Evolutionary conservation across 805 yeast species (phyloP), one percentile per base, ranked within the genome.

Genomic region (Ogataea henricii): DNA sequence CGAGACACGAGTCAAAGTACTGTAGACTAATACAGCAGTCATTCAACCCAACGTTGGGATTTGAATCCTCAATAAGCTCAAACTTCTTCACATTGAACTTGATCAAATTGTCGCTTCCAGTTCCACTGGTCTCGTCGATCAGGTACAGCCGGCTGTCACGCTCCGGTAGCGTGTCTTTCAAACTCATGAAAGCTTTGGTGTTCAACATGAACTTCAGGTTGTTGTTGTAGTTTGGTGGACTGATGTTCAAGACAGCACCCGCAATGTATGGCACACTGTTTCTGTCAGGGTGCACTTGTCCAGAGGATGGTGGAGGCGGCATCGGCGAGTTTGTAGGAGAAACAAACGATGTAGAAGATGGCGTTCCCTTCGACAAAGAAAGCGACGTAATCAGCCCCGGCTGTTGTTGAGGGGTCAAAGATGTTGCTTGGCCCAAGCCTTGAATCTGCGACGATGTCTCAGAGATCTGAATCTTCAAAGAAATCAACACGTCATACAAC

Each of bases 11-110:
- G 45, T 78, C 84, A 60, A 82, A 82, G 46, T 76, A 63, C 14
- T 79, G 75, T 45, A 83, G 63, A 47, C 77, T 77, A 14, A 82
- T 60, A 2, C 85, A 76, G 0, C 78, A 72, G 54, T 82, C 86
- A 59, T 81, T 81, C 23, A 69, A 52, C 5, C 75, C 68, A 48
- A 70, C 66, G 6, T 65, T 56, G 0, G 82, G 77, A 52, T 70
- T 76, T 1, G 83, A 68, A 45, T 82, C 86, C 56, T 82, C 86
- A 38, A 82, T 70, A 54, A 81, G 58, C 54, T 82, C 88, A 62
- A 81, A 81, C 10, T 81, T 68, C 49, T 77, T 72, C 39, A 74
- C 57, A 20, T 60, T 66, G 47, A 78, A 69, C 26, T 70, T 74
- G 10, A 62, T 51, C 51, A 69, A 69, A 6, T 14, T 25, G 20